Evolutionary conservation across 2,329 filamentous ascomycete species (phyloP), one percentile per base, ranked within the genome.

Genomic region (Pyrenochaeta sp.): DNA sequence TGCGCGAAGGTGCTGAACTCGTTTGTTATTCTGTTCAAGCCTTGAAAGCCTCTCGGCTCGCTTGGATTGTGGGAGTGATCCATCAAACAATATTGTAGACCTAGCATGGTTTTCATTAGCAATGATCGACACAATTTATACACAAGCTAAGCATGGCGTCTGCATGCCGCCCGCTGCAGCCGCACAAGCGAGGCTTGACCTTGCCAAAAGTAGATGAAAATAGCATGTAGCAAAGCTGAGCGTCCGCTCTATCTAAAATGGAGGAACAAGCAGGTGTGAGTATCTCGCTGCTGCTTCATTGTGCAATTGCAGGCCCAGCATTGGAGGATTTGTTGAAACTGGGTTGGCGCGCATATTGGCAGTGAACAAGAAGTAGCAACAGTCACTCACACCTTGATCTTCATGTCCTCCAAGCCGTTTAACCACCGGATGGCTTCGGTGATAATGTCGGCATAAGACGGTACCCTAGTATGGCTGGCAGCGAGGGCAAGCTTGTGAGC

Each of bases 31-130:
- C 17, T 79, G 81, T 44, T 85, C 78, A 31, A 90, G 79, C 30
- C 92, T 83, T 9, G 82, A 74, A 45, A 87, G 76, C 4, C 92
- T 84, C 6, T 86, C 85, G 0, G 77, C 71, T 30, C 82, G 81
- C 70, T 97, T 97, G 4, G 80, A 74, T 0, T 72, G 53, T 0
- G 94, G 94, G 1, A 98, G 81, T 50, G 86, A 88, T 12, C 92
- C 92, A 73, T 98, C 94, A 66, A 98, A 97, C 71, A 89, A 92
- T 47, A 97, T 90, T 41, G 82, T 85, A 52, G 85, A 63, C 50
- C 72, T 74, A 40, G 36, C 15, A 55, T 36, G 21, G 45, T 32
- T 40, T 35, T 27, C 21, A 54, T 69, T 52, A 69, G 66, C 53
- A 48, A 55, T 56, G 55, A 59, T 66, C 57, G 49, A 42, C 53